These are phyloP conservation scores for Penicillium angulare DNA, from an alignment of 495 filamentous ascomycete genomes.

Conservation along the genomic window DNA sequence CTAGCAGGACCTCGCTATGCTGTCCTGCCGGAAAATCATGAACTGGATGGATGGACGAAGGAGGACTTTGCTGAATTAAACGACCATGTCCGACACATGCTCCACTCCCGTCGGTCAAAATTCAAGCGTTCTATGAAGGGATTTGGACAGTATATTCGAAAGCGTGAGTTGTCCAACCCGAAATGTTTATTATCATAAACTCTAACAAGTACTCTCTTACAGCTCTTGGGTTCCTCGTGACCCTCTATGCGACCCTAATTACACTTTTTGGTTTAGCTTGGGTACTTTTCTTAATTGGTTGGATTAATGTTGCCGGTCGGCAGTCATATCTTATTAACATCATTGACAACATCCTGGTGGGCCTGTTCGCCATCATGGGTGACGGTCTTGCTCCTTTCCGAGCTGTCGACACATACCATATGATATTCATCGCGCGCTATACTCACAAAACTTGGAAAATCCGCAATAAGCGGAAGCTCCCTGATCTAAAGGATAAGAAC, in stretches of 20 bases:
- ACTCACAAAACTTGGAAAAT: slow-evolving; percentile 71
- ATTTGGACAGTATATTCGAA: slow-evolving; percentile 70
- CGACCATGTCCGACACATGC: slow-evolving; percentile 77
- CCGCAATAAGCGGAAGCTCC: slow-evolving; percentile 59
- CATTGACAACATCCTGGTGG: slow-evolving; percentile 76
- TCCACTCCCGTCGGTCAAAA: slow-evolving; percentile 72
- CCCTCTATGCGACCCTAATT: slow-evolving; percentile 75
- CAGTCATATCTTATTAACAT: slow-evolving; percentile 70
- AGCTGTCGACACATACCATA: slow-evolving; percentile 77
- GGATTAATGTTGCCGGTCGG: slow-evolving; percentile 75
- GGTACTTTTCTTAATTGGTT: slow-evolving; percentile 82
- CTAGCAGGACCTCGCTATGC: slow-evolving; percentile 38
- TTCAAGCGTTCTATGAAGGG: slow-evolving; percentile 74
- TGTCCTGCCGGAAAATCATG: slow-evolving; percentile 54
- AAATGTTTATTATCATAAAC: background rate
- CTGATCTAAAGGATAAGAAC: slow-evolving; percentile 65
- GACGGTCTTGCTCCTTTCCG: slow-evolving; percentile 76
- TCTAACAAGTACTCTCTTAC: slow-evolving; percentile 8
- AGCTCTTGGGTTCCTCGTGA: slow-evolving; percentile 73
- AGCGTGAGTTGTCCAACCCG: slow-evolving; percentile 44
- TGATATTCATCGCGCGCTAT: slow-evolving; percentile 67
- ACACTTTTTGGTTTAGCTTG: slow-evolving; percentile 78
- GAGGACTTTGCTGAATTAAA: slow-evolving; percentile 71
- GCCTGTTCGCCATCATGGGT: slow-evolving; percentile 73
- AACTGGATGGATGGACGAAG: slow-evolving; percentile 64